Conservation (phyloP, 257 asterid species). For the Plantago major region DNA sequence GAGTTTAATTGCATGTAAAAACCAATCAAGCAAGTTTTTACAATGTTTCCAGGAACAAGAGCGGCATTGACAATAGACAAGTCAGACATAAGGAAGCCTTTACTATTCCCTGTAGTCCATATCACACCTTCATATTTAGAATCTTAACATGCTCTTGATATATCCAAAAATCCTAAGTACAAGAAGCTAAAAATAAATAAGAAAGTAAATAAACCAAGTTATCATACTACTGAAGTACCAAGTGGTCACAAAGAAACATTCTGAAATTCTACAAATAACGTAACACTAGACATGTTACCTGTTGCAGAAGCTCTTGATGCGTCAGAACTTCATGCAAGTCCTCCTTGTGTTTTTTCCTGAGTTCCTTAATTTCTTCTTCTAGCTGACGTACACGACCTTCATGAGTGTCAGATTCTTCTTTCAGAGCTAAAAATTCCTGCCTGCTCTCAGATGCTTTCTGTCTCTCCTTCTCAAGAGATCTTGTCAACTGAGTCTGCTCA, state of each 20-base stretch:
- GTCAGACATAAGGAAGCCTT: neutral
- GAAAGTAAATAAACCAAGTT: neutral
- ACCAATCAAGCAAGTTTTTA: neutral
- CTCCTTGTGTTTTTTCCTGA: slow-evolving; percentile 80
- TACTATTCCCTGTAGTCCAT: neutral
- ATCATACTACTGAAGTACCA: slow-evolving; percentile 6
- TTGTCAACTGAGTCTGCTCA: slow-evolving; percentile 89
- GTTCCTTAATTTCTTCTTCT: slow-evolving; percentile 73
- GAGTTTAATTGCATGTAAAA: too few species aligned
- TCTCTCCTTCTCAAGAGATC: slow-evolving; percentile 92
- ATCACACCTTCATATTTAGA: slow-evolving; percentile 2
- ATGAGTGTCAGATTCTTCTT: slow-evolving; percentile 92
- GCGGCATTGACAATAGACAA: neutral
- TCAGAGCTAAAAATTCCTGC: slow-evolving; percentile 90
- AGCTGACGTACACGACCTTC: slow-evolving; percentile 81
- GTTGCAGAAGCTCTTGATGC: slow-evolving; percentile 86
- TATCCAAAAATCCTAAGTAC: neutral
- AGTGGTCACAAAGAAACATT: neutral
- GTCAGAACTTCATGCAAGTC: slow-evolving; percentile 77
- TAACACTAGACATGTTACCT: slow-evolving; percentile 36
- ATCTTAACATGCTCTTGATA: neutral
- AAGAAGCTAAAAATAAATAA: neutral
- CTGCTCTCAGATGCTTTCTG: slow-evolving; percentile 83
- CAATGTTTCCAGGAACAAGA: neutral
- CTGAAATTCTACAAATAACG: slow-evolving; percentile 13